Base-by-base conservation (phyloP, 768 basidiomycete species). In the Tylopilus plumbeoviolaceoides region DNA sequence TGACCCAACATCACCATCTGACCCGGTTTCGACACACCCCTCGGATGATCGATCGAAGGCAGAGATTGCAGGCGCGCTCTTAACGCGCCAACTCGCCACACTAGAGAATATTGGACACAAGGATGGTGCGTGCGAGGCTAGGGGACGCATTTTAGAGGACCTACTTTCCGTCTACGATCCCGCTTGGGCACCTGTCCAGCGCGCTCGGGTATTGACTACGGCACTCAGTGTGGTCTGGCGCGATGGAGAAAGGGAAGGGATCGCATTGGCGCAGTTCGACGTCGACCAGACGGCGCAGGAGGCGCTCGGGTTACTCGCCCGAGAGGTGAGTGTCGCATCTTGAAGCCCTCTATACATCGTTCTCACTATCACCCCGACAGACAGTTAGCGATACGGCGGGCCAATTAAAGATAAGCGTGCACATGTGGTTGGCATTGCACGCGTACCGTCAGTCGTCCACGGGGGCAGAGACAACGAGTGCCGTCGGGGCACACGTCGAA, bases 371-470 rank as follows among this genome's bases (percentile, higher is more conserved):
- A 10, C 25, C 21, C n/a, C 44, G 18, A 27, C 50, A 76, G 76
- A 57, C 59, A 3, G 75, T 77, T 23, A 5, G 23, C 51, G 41
- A 39, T 2, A 63, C 54, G 0, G 51, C 67, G 50, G 62, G 59
- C 7, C 82, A 87, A 61, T 82, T 85, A 59, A 75, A 71, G 27
- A 75, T 80, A 1, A 68, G 76, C 1, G 72, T 77, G 0, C 81
- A 87, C 60, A 73, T 94, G 23, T 88, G 85, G 83, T 70, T 82
- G 42, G 82, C 85, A 0, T 70, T 94, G 18, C 84, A 89, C 60
- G 77, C 81, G 0, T 89, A 93, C 67, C 78, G 81, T 14, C 73
- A 70, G 6, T 70, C 66, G 9, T 74, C 79, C 50, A 54, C 68
- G 1, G 63, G 61, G 11, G 43, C 45, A 14, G 68, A 78, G 21